Conservation (phyloP, 1,284 basidiomycete genomes). For the Naganishia liquefaciens region DNA sequence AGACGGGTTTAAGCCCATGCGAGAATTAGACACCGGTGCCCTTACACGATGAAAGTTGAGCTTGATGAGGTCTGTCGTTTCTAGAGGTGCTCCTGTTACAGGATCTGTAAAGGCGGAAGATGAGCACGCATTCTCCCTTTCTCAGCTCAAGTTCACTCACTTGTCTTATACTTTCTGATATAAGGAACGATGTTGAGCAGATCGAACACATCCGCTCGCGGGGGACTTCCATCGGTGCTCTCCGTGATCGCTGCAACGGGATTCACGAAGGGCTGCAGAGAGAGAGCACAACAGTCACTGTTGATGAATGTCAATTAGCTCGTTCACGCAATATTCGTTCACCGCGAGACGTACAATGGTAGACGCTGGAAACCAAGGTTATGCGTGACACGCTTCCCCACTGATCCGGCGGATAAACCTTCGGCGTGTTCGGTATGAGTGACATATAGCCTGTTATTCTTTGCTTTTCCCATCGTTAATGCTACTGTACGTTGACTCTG, state of each 20-base stretch:
- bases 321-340: background rate
- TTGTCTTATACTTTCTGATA: constrained; percentile 66
- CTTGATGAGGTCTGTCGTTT: constrained; percentile 76
- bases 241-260: constrained; percentile 74
- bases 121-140: constrained; percentile 59
- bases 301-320: constrained; percentile 6
- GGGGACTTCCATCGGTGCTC: constrained; percentile 45
- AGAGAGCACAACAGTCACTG: constrained; percentile 83
- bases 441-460: constrained; percentile 52
- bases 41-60: constrained; percentile 72
- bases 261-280: constrained; percentile 84
- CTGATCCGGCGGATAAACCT: constrained; percentile 48
- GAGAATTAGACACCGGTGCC: constrained; percentile 31
- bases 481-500: background rate
- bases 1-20: constrained; percentile 43
- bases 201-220: constrained; percentile 64
- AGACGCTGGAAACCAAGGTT: constrained; percentile 50
- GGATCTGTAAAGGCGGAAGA: constrained; percentile 71
- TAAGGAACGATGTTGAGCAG: constrained; percentile 88
- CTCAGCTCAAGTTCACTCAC: constrained; percentile 57
- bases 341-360: constrained; percentile 44
- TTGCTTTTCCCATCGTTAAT: constrained; percentile 50
- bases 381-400: constrained; percentile 46
- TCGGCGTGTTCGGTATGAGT: constrained; percentile 54
- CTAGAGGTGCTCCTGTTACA: constrained; percentile 77